These are phyloP conservation scores for Ulota crispa DNA, from an alignment of 225 moss, liverwort and hornwort genomes.

Conservation along the genomic window DNA sequence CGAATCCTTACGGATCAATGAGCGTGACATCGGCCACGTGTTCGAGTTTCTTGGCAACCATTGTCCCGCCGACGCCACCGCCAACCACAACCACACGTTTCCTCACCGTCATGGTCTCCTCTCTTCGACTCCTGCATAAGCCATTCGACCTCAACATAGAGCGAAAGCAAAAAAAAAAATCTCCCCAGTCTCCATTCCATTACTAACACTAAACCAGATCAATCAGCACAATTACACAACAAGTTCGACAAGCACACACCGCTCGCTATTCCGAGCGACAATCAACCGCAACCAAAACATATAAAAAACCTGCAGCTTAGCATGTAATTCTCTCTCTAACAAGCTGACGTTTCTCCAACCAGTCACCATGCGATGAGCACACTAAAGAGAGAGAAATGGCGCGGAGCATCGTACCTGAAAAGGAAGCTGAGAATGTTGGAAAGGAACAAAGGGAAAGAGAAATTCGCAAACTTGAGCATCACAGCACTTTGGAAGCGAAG, in stretches of 20 bases:
- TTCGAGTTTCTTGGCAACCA: slow-evolving; percentile 63
- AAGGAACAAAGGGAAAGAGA: slow-evolving; percentile 31
- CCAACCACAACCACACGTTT: slow-evolving; percentile 77
- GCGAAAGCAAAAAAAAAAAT: neutral
- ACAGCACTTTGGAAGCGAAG: neutral
- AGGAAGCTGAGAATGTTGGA: slow-evolving; percentile 30
- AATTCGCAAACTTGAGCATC: slow-evolving; percentile 18
- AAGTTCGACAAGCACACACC: neutral
- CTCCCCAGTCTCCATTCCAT: neutral
- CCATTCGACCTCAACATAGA: neutral
- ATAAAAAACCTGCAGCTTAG: neutral
- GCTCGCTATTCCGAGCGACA: neutral
- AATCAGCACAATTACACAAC: neutral
- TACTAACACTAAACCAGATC: neutral
- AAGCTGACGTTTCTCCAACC: neutral
- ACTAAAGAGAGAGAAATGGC: neutral
- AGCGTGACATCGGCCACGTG: slow-evolving; percentile 62
- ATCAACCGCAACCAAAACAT: neutral
- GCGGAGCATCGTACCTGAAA: slow-evolving; percentile 10
- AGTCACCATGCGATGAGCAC: neutral
- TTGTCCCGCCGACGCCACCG: slow-evolving; percentile 70
- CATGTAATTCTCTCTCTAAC: neutral
- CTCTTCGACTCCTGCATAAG: slow-evolving; percentile 11
- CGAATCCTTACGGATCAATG: slow-evolving; percentile 68
- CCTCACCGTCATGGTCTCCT: slow-evolving; percentile 27